Base-by-base conservation (phyloP, 2,329 filamentous ascomycete genomes). In the Xylaria sp. region DNA sequence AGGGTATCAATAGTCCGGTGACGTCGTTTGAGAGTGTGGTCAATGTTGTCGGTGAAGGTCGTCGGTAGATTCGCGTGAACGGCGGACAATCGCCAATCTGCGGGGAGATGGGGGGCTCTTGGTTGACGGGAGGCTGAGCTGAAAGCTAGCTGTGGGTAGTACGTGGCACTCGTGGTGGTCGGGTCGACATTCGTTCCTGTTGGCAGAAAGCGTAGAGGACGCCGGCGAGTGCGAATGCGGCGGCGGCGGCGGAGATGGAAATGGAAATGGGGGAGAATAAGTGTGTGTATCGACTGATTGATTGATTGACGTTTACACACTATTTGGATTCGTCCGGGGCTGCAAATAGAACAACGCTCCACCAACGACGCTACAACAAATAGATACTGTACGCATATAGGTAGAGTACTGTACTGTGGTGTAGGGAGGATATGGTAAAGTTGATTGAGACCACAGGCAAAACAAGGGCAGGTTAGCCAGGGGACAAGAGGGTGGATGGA, bases 321-420 rank as follows among this genome's bases (percentile, higher is more conserved):
- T 46, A 59, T 13, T 28, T 37, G 62, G 52, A 60, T 57, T 41
- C 34, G 52, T 55, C 28, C 60, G 54, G 56, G 62, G 65, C 62
- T 68, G 69, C 58, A 68, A 63, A 68, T 64, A 58, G 66, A 64
- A 60, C 23, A 54, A 13, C 18, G 23, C 55, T 68, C 66, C 66
- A 64, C 66, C 56, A 63, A 63, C 32, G n/a, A 18, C 23, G 6
- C 41, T 10, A 25, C 39, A 58, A 23, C 37, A 9, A 18, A 46
- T 58, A 28, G 20, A 55, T 18, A 20, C 28, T 55, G 39, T 32
- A 20, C 15, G 56, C 8, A 34, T 28, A n/a, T n/a, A n/a, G n/a
- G n/a, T n/a, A 28, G 28, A 28, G 28, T 28, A 28, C 28, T 28
- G 28, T 28, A 28, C 28, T 34, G 39, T 37, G 13, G 55, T 54